Evolutionary conservation across 2,329 filamentous ascomycete genomes (phyloP).

Genomic region (Penicillium sp.): DNA sequence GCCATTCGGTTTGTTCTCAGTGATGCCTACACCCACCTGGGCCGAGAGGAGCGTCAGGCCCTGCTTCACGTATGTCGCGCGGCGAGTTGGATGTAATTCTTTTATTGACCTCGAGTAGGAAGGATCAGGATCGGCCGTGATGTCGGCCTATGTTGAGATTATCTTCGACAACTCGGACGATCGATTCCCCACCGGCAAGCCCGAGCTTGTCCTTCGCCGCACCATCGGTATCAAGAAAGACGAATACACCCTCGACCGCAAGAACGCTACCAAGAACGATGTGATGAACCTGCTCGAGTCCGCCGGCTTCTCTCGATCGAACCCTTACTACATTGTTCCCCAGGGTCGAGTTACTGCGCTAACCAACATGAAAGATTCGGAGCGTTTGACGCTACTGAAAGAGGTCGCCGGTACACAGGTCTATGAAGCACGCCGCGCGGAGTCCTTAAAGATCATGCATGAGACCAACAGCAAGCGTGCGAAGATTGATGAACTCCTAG

Average conservation of each 20-base stretch:
- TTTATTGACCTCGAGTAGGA: conserved; percentile 53
- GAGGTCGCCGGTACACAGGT: conserved; percentile 98
- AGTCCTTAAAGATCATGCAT: conserved; percentile 94
- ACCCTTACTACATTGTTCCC: conserved; percentile 98
- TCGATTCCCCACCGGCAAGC: conserved; percentile 88
- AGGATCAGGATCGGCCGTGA: conserved; percentile 93
- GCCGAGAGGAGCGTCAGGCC: conserved; percentile 90
- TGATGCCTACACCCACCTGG: conserved; percentile 95
- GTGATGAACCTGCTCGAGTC: conserved; percentile 95
- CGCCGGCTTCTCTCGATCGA: conserved; percentile 92
- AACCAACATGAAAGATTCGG: conserved; percentile 98
- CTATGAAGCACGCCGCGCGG: conserved; percentile 86
- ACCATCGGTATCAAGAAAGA: conserved; percentile 98
- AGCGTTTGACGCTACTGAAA: conserved; percentile 85
- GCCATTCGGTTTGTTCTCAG: conserved; percentile 97
- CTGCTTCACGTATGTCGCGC: conserved; percentile 69
- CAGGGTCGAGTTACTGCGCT: conserved; percentile 93
- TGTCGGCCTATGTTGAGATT: conserved; percentile 99
- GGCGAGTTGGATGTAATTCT: not conserved
- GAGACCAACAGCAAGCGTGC: conserved; percentile 92
- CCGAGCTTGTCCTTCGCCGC: conserved; percentile 84
- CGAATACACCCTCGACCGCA: conserved; percentile 95
- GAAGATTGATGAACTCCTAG: conserved; percentile 90
- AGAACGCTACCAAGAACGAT: conserved; percentile 90
- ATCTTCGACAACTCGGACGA: conserved; percentile 98